Evolutionary conservation across 2,329 filamentous ascomycete genomes (phyloP), one percentile per base, ranked within the genome.

Genomic region (Penicillium hordei): DNA sequence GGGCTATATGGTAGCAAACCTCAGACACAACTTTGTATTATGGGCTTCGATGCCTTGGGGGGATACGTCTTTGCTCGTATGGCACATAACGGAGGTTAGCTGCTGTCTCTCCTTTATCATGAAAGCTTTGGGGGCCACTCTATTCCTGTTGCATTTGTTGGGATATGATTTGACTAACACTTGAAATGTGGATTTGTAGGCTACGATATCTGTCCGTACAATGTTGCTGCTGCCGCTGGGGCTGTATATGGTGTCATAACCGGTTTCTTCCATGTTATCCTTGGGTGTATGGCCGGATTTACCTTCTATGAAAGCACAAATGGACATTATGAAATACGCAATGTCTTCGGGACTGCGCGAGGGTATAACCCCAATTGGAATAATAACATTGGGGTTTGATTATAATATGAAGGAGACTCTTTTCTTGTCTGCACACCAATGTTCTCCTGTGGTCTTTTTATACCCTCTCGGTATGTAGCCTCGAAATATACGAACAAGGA

Each of bases 61-160:
- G 60, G 61, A 9, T 63, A 63, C 19, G 61, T 62, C 2, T 63
- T 63, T 56, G 61, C 61, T 48, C 56, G 61, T n/a, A 63, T 63
- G 61, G 59, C 59, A 8, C 61, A 63, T 29, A 62, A 63, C 15
- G 52, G 45, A 44, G 61, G 60, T 60, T 12, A 46, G 53, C 44
- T 19, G 8, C 5, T 1, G 0, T 25, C 5, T 23, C 17, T 25
- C 27, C 12, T 15, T 10, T 7, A 2, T 8, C n/a, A 36, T 33
- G 10, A 25, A 34, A 27, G 5, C 12, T 44, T 10, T 12, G 17
- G 25, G 25, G 25, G 1, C 5, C 23, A 27, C 9, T 12, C 25
- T 31, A 4, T 13, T 21, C 5, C 6, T 52, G 38, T 7, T 31
- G 13, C 5, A 29, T 21, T 4, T 19, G 5, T 29, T 38, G 6